Evolutionary conservation across 2,329 filamentous ascomycete genomes (phyloP).

Genomic region (Grosmannia serpens): DNA sequence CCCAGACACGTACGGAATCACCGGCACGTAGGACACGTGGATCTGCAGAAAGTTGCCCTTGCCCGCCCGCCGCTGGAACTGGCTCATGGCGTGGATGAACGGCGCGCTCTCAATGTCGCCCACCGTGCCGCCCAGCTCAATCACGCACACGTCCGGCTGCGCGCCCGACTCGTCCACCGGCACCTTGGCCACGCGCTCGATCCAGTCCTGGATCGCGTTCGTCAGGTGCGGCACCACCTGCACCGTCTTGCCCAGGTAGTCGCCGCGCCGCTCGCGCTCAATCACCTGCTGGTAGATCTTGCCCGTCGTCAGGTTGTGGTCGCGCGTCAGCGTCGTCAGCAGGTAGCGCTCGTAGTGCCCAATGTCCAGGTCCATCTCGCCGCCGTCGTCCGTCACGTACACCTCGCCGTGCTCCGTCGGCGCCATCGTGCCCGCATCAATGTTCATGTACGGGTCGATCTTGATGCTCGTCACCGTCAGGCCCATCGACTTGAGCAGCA

Average conservation of each 20-base stretch:
- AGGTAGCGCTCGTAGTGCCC: constrained; percentile 59
- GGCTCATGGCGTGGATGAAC: constrained; percentile 77
- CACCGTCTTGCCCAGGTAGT: constrained; percentile 81
- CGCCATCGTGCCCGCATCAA: constrained; percentile 23
- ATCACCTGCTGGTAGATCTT: constrained; percentile 92
- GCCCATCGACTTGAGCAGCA: constrained; percentile 70
- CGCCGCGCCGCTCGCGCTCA: constrained; percentile 49
- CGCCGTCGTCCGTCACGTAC: constrained; percentile 77
- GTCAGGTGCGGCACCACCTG: constrained; percentile 91
- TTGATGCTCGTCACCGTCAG: constrained; percentile 52
- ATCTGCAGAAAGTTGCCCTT: constrained; percentile 79
- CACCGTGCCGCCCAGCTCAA: constrained; percentile 53
- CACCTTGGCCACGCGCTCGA: constrained; percentile 72
- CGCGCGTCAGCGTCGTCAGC: constrained; percentile 65
- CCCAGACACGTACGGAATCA: constrained; percentile 26
- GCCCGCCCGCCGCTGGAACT: constrained; percentile 61
- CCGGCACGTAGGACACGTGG: constrained; percentile 77
- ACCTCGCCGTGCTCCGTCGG: constrained; percentile 63
- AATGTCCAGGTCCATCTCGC: constrained; percentile 49
- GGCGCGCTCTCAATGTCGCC: constrained; percentile 78
- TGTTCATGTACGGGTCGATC: constrained; percentile 39
- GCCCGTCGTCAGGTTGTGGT: constrained; percentile 95
- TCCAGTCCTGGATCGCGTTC: constrained; percentile 85
- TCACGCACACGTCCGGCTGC: constrained; percentile 85
- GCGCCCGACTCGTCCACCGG: constrained; percentile 76